These are phyloP conservation scores for Blastomyces emzantsi DNA, from an alignment of 2,329 filamentous ascomycete species.

Conservation along the genomic window DNA sequence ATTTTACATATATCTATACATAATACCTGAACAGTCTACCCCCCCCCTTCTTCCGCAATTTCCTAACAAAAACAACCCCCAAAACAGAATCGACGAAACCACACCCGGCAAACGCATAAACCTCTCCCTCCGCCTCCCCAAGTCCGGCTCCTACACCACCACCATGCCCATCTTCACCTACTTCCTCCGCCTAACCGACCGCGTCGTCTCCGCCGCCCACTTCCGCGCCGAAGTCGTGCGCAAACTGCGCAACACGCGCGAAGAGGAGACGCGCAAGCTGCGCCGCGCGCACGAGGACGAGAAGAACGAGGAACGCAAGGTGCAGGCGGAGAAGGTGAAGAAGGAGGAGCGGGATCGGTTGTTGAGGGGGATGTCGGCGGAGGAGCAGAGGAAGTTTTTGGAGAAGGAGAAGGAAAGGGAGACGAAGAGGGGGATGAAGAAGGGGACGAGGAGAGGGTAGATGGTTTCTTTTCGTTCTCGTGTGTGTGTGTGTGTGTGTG, in stretches of 20 bases:
- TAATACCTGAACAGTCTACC: no score
- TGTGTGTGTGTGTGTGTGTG: no score
- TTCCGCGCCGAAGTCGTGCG: conserved; percentile 86
- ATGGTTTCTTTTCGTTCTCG: not conserved
- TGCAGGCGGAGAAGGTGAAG: conserved; percentile 51
- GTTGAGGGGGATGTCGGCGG: conserved; percentile 65
- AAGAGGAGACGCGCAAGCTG: conserved; percentile 70
- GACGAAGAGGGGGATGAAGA: conserved; percentile 54
- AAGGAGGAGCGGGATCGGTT: conserved; percentile 86
- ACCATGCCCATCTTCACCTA: conserved; percentile 60
- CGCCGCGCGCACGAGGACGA: conserved; percentile 67
- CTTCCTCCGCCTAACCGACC: conserved; percentile 74
- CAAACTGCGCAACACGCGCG: conserved; percentile 71
- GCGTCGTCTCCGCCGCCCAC: conserved; percentile 64
- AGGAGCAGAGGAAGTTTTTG: conserved; percentile 77
- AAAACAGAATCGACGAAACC: conserved; percentile 62
- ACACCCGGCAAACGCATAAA: conserved; percentile 76
- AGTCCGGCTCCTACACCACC: conserved; percentile 47
- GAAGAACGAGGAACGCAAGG: conserved; percentile 52
- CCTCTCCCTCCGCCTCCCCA: conserved; percentile 61
- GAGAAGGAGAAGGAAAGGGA: conserved; percentile 74
- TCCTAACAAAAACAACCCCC: not conserved
- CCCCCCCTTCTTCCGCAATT: no score
- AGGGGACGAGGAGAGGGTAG: conserved; percentile 46
- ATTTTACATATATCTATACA: conserved; percentile 16